Evolutionary conservation across 2,329 filamentous ascomycete genomes (phyloP).

Genomic region (Cladophialophora carrionii): DNA sequence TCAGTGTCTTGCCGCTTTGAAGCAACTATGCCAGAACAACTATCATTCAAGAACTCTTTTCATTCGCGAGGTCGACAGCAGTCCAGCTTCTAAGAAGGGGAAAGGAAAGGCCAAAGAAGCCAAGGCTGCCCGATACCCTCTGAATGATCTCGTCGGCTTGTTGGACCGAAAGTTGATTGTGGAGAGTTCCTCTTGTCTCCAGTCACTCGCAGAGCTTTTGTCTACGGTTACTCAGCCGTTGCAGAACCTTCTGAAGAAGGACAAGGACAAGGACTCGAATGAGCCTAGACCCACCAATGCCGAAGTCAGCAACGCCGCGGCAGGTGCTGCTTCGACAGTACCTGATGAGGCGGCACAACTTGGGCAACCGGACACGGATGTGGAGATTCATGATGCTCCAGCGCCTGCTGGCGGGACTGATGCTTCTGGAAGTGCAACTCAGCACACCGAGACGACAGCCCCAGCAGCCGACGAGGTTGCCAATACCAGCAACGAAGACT

Average conservation of each 20-base stretch:
- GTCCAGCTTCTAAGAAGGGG: conserved; percentile 75
- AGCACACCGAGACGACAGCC: conserved; percentile 39
- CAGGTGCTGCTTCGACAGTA: conserved; percentile 42
- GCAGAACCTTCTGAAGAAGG: conserved; percentile 77
- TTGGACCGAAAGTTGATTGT: conserved; percentile 94
- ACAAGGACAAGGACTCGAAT: conserved; percentile 58
- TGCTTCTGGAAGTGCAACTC: conserved; percentile 8
- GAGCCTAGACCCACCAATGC: conserved; percentile 37
- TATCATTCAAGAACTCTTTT: conserved; percentile 88
- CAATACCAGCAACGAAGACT: conserved; percentile 37
- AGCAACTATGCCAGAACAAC: conserved; percentile 81
- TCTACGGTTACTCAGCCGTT: conserved; percentile 87
- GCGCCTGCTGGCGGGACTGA: conserved; percentile 29
- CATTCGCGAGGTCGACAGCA: conserved; percentile 87
- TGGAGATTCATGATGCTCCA: conserved; percentile 35
- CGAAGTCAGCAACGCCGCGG: conserved; percentile 38
- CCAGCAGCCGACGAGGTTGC: conserved; percentile 40
- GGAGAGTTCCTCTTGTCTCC: conserved; percentile 97
- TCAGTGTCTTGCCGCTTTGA: conserved; percentile 85
- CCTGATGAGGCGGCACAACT: conserved; percentile 45
- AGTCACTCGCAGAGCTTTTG: conserved; percentile 81
- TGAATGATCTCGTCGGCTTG: conserved; percentile 86
- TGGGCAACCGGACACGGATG: conserved; percentile 39
- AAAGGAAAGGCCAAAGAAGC: conserved; percentile 89
- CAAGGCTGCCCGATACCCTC: conserved; percentile 82